Evolutionary conservation across 2,329 filamentous ascomycete genomes (phyloP), one percentile per base, ranked within the genome.

Genomic region (Fusarium lyarnte): DNA sequence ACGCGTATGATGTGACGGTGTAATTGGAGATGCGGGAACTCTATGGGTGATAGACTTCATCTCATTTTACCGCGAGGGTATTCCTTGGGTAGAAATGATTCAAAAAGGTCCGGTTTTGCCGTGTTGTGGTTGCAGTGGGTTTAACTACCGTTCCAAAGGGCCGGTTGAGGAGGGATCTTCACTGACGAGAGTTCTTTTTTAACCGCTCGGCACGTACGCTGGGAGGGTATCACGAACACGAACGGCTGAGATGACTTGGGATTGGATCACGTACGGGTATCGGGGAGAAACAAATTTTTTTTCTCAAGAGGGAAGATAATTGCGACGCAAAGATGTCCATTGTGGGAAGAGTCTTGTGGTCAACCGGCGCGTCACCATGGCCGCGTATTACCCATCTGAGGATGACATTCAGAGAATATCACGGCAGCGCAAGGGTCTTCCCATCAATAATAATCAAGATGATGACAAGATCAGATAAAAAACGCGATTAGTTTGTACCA

Each of bases 101-200:
- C 7, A n/a, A 29, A 21, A 27, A n/a, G 33, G 23, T 27, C 31
- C 53, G 38, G n/a, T 9, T 46, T 46, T 57, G 29, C 52, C 53
- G 53, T 10, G 13, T 8, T n/a, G n/a, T 55, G 29, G 53, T 47
- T 47, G 29, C 53, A 46, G 38, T 33, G 14, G 35, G 47, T 51
- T n/a, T 17, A 42, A 54, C 36, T 54, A 31, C 51, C 51, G 36
- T 46, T 13, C 33, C 33, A 53, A 53, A 53, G 23, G 23, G 14
- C 23, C 19, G 23, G 39, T 41, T 23, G 3, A 41, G 39, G 35
- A n/a, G 27, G 19, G 19, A 27, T 52, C 33, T 38, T 53, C 23
- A 27, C 13, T 53, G 23, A 27, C 9, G 33, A 38, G 49, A 38
- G 3, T 17, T 52, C 2, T 12, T 25, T 36, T 36, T 27, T 38